Conservation (phyloP, 1,284 basidiomycete genomes). For the Microbotryum intermedium region DNA sequence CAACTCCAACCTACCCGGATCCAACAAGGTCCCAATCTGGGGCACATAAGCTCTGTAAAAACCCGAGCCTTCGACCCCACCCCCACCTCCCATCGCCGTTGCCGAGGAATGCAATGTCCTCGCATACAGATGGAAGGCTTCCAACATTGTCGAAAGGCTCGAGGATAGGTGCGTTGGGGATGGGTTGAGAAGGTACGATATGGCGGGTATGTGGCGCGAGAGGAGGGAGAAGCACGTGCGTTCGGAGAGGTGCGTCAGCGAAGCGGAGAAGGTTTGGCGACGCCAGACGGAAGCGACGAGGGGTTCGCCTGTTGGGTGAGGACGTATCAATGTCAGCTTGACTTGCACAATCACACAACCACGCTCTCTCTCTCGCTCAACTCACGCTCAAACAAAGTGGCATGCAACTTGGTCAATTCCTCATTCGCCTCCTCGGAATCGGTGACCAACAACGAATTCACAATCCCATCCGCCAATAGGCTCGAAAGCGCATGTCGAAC, state of each 20-base stretch:
- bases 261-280: slow-evolving; percentile 70
- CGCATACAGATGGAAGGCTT: slow-evolving; percentile 62
- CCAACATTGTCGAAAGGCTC: slow-evolving; percentile 47
- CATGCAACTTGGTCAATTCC: slow-evolving; percentile 69
- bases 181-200: slow-evolving; percentile 47
- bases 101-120: slow-evolving; percentile 65
- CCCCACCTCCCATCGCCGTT: slow-evolving; percentile 35
- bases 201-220: slow-evolving; percentile 55
- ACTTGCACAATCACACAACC: not conserved
- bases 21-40: slow-evolving; percentile 54
- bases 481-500: slow-evolving; percentile 66
- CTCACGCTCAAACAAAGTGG: slow-evolving; percentile 68
- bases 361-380: no score
- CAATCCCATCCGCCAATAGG: slow-evolving; percentile 62
- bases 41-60: slow-evolving; percentile 64
- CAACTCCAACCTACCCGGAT: slow-evolving; percentile 44
- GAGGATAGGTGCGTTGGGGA: slow-evolving; percentile 36
- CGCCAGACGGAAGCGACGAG: slow-evolving; percentile 74
- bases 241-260: slow-evolving; percentile 60
- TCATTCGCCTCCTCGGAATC: slow-evolving; percentile 68
- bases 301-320: slow-evolving; percentile 52
- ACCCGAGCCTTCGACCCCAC: slow-evolving; percentile 47
- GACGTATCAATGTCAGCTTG: not conserved
- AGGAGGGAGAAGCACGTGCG: slow-evolving; percentile 58
- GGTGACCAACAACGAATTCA: slow-evolving; percentile 66